These are phyloP conservation scores for Raffaelea arxii DNA, from an alignment of 2,329 filamentous ascomycete genomes.

Conservation along the genomic window DNA sequence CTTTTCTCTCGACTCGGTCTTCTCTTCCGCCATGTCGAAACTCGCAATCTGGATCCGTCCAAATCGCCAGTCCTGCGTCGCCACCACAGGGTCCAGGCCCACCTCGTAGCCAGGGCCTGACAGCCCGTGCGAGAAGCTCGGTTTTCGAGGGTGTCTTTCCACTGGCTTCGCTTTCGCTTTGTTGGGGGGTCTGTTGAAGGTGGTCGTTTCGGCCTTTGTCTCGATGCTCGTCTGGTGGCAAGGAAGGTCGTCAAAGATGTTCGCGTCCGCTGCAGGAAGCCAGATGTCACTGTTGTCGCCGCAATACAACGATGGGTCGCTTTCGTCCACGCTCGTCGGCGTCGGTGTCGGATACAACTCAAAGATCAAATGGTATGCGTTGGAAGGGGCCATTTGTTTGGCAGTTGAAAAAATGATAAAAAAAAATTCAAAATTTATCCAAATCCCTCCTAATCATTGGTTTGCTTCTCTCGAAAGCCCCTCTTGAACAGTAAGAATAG, in stretches of 20 bases:
- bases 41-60: conserved; percentile 70
- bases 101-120: conserved; percentile 14
- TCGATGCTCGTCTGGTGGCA: conserved; percentile 25
- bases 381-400: not conserved
- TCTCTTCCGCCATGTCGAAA: conserved; percentile 52
- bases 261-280: conserved; percentile 36
- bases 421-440: not conserved
- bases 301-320: not conserved
- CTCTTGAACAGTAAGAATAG: not conserved
- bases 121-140: too few species aligned
- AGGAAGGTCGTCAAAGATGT: conserved; percentile 48
- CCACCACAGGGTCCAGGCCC: conserved; percentile 37
- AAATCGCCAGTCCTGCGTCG: conserved; percentile 67
- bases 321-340: conserved; percentile 17
- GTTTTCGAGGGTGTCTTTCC: too few species aligned
- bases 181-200: too few species aligned
- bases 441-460: not conserved
- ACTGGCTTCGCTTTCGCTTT: too few species aligned
- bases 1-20: conserved; percentile 11
- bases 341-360: conserved; percentile 48
- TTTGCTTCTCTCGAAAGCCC: not conserved
- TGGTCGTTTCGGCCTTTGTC: too few species aligned
- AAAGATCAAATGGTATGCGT: conserved; percentile 57
- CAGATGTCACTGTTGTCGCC: conserved; percentile 23
- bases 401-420: not conserved